A percentile compares a stretch with the other conserved stretches of the same genome.
Evolutionary conservation across 1,284 basidiomycete genomes (phyloP).

Genomic region (Takashimella tepidaria): DNA sequence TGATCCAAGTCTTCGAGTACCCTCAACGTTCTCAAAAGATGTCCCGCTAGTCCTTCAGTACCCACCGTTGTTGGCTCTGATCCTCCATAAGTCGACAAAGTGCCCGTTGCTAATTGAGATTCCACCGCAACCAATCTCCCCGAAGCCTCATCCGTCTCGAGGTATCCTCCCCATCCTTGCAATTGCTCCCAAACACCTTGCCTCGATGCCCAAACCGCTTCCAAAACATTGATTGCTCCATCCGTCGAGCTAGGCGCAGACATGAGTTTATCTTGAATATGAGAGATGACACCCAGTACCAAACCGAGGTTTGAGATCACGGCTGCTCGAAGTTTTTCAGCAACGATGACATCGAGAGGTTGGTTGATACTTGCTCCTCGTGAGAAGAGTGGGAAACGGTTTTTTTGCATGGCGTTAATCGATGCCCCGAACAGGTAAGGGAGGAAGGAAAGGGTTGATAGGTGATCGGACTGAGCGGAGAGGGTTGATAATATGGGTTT

Average conservation of each 20-base stretch:
- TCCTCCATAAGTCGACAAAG: conserved; percentile 14
- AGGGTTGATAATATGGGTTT: conserved; percentile 10
- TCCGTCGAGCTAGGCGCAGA: not conserved
- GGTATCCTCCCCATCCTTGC: conserved; percentile 40
- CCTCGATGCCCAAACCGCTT: conserved; percentile 16
- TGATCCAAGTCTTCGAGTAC: conserved; percentile 33
- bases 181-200: conserved; percentile 27
- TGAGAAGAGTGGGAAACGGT: conserved; percentile 32
- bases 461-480: not conserved
- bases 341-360: conserved; percentile 32
- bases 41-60: conserved; percentile 12
- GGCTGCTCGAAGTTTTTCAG: conserved; percentile 29
- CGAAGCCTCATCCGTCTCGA: conserved; percentile 35
- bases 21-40: conserved; percentile 16
- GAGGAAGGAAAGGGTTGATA: conserved; percentile 14
- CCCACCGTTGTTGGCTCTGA: conserved; percentile 9
- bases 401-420: conserved; percentile 16
- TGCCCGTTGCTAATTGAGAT: conserved; percentile 13
- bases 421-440: conserved; percentile 23
- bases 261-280: not conserved
- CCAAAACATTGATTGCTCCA: conserved; percentile 1
- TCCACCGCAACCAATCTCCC: conserved; percentile 19
- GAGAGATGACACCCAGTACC: not conserved
- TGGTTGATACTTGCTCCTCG: conserved; percentile 24
- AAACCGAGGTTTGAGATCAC: conserved; percentile 20